These are phyloP conservation scores for Lagenidium giganteum DNA, from an alignment of 352 stramenopile species.

Conservation along the genomic window DNA sequence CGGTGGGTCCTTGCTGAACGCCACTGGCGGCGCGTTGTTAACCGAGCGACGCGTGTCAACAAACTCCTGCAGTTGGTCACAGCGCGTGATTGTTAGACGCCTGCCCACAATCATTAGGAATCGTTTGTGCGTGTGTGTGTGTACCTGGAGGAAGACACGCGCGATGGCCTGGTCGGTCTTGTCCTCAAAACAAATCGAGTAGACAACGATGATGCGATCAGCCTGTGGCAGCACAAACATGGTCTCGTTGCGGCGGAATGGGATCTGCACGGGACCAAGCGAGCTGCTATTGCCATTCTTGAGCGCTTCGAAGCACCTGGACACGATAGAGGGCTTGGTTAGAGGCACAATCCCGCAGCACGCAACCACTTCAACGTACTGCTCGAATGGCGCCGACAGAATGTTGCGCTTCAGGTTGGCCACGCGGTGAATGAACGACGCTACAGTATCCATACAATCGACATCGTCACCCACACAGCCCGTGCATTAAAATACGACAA, in stretches of 20 bases:
- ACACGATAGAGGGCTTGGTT: neutral
- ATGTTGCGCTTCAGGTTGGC: conserved; percentile 83
- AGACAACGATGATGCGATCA: conserved; percentile 90
- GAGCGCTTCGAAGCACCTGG: conserved; percentile 72
- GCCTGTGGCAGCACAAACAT: conserved; percentile 83
- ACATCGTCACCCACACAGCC: neutral
- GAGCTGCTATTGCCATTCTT: conserved; percentile 47
- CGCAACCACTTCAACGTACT: conserved; percentile 19
- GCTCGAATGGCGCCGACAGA: conserved; percentile 69
- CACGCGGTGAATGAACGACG: conserved; percentile 66
- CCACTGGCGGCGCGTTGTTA: conserved; percentile 90
- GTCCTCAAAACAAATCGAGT: conserved; percentile 91
- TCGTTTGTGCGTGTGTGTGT: too few species aligned
- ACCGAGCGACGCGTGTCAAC: conserved; percentile 89
- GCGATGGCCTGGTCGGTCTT: conserved; percentile 89
- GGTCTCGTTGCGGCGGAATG: conserved; percentile 82
- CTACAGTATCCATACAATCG: conserved; percentile 20
- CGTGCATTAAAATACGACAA: neutral
- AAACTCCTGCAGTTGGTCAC: conserved; percentile 68
- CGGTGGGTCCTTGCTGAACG: conserved; percentile 89
- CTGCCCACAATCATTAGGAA: too few species aligned
- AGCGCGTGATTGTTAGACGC: conserved; percentile 3
- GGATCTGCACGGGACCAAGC: conserved; percentile 69
- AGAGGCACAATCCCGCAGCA: neutral
- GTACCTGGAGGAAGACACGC: conserved; percentile 86